phyloP scores from a whole-genome alignment of 352 stramenopile genomes.

The Phytophthora quininea region DNA sequence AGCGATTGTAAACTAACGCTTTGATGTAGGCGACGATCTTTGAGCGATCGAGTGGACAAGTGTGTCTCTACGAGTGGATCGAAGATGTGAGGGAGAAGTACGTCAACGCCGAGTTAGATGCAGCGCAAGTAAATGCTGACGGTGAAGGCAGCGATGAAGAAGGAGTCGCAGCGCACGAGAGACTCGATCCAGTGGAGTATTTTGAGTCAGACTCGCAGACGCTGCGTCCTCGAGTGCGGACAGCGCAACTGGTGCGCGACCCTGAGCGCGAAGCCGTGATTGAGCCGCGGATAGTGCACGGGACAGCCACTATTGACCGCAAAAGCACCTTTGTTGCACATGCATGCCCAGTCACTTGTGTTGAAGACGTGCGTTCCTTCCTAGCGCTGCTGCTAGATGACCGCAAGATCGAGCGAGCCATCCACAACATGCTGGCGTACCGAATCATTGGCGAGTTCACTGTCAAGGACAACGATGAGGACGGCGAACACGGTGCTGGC shows the following conservation, averaged over 20 bases:
- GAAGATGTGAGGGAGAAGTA: conserved; percentile 82
- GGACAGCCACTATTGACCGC: conserved; percentile 67
- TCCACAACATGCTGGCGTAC: conserved; percentile 91
- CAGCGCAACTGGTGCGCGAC: conserved; percentile 62
- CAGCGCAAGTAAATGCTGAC: conserved; percentile 16
- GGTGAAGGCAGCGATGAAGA: conserved; percentile 20
- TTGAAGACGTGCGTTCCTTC: conserved; percentile 83
- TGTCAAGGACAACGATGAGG: conserved; percentile 89
- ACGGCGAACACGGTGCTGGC: conserved; percentile 82
- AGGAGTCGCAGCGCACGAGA: conserved; percentile 5
- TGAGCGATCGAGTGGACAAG: conserved; percentile 72
- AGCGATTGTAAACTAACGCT: background rate
- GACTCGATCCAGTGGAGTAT: conserved; percentile 29
- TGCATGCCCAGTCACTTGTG: conserved; percentile 59
- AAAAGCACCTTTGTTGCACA: conserved; percentile 87
- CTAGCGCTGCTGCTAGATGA: conserved; percentile 80
- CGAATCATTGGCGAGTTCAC: conserved; percentile 73
- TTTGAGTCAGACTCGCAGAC: conserved; percentile 68
- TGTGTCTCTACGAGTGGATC: conserved; percentile 90
- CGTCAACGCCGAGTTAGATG: conserved; percentile 46
- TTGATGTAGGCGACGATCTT: conserved; percentile 56
- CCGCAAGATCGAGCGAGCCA: conserved; percentile 81
- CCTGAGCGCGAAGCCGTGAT: conserved; percentile 55
- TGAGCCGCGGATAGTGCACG: conserved; percentile 73
- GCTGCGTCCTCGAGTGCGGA: conserved; percentile 67